A percentile compares a stretch with the other conserved stretches of the same genome.
Evolutionary conservation across 2,329 filamentous ascomycete species (phyloP).

Genomic region (Mycosphaerella sp.): DNA sequence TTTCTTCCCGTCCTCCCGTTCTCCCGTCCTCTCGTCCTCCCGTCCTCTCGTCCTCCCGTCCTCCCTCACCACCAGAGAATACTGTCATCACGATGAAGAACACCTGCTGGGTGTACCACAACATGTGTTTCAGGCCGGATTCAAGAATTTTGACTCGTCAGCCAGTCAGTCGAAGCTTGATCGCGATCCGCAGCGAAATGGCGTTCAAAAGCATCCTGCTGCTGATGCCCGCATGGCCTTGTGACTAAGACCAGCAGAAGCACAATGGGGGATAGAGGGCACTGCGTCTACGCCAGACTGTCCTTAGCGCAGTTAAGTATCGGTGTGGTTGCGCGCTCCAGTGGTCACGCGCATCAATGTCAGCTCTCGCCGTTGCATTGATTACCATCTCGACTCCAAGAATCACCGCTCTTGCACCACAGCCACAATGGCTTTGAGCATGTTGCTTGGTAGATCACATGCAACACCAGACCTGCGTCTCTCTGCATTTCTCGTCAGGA

Average conservation of each 20-base stretch:
- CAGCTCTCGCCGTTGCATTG: no score
- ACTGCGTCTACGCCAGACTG: background rate
- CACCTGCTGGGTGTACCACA: no score
- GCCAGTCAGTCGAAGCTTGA: no score
- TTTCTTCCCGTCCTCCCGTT: no score
- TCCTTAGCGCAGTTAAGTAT: background rate
- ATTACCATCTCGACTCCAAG: background rate
- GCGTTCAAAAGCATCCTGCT: background rate
- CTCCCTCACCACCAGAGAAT: no score
- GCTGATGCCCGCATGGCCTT: background rate
- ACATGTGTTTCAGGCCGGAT: no score
- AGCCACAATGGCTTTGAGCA: background rate
- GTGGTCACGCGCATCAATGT: no score
- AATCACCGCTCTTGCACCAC: background rate
- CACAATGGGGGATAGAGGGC: background rate
- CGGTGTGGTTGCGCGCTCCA: background rate
- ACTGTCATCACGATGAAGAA: no score
- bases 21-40: no score
- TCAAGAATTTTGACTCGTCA: no score
- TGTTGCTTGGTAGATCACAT: background rate
- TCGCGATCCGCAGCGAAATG: background rate
- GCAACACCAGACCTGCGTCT: background rate
- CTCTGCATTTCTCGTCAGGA: background rate
- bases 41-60: no score
- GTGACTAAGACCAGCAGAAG: background rate